Evolutionary conservation across 768 basidiomycete species (phyloP).

Genomic region (Auriculariales sp.): DNA sequence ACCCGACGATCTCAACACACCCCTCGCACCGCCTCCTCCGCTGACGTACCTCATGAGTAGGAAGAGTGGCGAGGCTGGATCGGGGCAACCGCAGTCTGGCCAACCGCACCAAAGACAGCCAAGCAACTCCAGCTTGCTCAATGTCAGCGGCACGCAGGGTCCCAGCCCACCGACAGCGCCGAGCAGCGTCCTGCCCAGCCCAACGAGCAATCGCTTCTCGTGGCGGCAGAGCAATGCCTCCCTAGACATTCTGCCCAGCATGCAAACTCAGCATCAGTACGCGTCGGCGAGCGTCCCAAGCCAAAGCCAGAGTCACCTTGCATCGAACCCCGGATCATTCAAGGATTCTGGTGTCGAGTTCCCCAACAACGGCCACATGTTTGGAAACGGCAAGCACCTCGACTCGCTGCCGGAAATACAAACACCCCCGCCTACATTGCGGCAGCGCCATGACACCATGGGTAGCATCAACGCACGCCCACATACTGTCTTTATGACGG

Average conservation of each 20-base stretch:
- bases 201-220: slow-evolving; percentile 37
- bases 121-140: neutral
- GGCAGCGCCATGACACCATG: neutral
- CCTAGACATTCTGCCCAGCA: neutral
- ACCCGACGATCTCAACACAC: slow-evolving; percentile 14
- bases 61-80: slow-evolving; percentile 14
- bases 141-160: slow-evolving; percentile 35
- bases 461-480: slow-evolving; percentile 8
- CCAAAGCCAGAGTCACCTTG: neutral
- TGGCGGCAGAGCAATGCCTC: slow-evolving; percentile 7
- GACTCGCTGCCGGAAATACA: neutral
- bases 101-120: neutral
- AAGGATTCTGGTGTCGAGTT: neutral
- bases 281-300: neutral
- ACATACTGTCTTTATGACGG: slow-evolving; percentile 26
- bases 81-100: slow-evolving; percentile 23
- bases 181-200: slow-evolving; percentile 62
- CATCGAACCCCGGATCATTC: neutral
- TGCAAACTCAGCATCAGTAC: neutral
- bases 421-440: neutral
- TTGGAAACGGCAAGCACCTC: slow-evolving; percentile 3
- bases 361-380: slow-evolving; percentile 6
- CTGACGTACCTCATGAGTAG: slow-evolving; percentile 67
- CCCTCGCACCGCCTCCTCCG: slow-evolving; percentile 81
- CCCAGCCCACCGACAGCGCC: slow-evolving; percentile 65